Conservation (phyloP, 768 basidiomycete species). For the Hygrocybe punicea region DNA sequence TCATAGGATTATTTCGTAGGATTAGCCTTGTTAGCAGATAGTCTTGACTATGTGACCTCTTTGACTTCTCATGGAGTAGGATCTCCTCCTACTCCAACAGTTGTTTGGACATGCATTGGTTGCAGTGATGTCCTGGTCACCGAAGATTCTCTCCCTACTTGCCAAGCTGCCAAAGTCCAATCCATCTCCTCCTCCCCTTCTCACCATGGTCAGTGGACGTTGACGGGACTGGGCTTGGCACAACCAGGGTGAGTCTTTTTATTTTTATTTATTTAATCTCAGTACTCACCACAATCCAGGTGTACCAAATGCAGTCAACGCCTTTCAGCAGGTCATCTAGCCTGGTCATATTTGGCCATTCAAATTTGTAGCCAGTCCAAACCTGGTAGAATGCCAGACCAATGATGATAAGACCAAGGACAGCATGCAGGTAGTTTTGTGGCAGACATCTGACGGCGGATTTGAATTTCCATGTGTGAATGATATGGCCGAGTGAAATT, state of each 20-base stretch:
- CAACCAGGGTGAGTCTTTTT: constrained; percentile 5
- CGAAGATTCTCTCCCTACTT: too few species aligned
- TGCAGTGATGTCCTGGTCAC: too few species aligned
- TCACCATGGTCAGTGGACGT: too few species aligned
- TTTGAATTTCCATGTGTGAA: constrained; percentile 52
- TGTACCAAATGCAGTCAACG: constrained; percentile 42
- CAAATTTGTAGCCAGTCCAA: constrained; percentile 42
- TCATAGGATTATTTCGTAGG: too few species aligned
- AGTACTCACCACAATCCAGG: constrained; percentile 48
- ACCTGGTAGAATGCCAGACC: constrained; percentile 51
- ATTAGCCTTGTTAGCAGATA: too few species aligned
- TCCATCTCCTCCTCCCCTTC: too few species aligned
- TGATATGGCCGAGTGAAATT: constrained; percentile 46
- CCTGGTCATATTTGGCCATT: constrained; percentile 50
- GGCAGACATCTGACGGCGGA: constrained; percentile 37
- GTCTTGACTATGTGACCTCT: too few species aligned
- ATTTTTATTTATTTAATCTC: background rate
- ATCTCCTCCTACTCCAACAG: too few species aligned
- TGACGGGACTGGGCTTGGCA: too few species aligned
- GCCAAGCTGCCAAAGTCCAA: too few species aligned
- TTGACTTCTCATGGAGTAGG: too few species aligned
- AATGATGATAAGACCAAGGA: constrained; percentile 50
- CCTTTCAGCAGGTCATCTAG: constrained; percentile 35
- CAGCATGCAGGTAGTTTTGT: constrained; percentile 58
- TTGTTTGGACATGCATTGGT: too few species aligned